phyloP scores from a whole-genome alignment of 495 filamentous ascomycete genomes.

The Sabuloglossum arenarium region DNA sequence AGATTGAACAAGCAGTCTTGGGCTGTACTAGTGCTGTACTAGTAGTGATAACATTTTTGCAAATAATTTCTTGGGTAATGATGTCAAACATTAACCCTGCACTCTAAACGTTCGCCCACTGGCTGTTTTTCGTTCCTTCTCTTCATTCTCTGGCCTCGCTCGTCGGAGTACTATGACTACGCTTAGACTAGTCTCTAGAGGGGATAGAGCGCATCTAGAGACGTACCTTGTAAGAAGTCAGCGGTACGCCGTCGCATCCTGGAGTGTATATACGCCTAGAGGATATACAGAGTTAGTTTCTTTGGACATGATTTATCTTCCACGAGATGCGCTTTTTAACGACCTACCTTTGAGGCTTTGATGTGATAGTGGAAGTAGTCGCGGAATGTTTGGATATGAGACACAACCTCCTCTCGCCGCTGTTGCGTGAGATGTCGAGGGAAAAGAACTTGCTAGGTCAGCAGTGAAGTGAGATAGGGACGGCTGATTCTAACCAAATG shows the following conservation, averaged over 20 bases:
- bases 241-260: constrained; percentile 93
- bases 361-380: constrained; percentile 99
- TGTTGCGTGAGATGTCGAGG: constrained; percentile 81
- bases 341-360: constrained; percentile 76
- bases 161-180: constrained; percentile 50
- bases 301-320: not conserved
- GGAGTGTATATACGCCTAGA: constrained; percentile 86
- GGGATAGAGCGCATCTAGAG: not conserved
- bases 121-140: constrained; percentile 95
- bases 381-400: constrained; percentile 97
- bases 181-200: constrained; percentile 13
- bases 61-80: not conserved
- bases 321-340: not conserved
- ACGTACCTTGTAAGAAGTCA: constrained; percentile 74
- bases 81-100: constrained; percentile 15
- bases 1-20: not conserved
- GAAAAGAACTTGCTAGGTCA: constrained; percentile 53
- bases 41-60: not conserved
- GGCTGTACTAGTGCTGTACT: not conserved
- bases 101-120: constrained; percentile 88
- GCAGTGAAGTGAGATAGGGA: not conserved
- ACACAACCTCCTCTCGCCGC: constrained; percentile 82
- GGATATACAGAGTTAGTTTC: not conserved
- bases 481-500: constrained; percentile 51
- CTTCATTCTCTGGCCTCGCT: constrained; percentile 83